These are phyloP conservation scores for Immersiporthe knoxdaviesiana DNA, from an alignment of 2,329 filamentous ascomycete species.

Conservation along the genomic window DNA sequence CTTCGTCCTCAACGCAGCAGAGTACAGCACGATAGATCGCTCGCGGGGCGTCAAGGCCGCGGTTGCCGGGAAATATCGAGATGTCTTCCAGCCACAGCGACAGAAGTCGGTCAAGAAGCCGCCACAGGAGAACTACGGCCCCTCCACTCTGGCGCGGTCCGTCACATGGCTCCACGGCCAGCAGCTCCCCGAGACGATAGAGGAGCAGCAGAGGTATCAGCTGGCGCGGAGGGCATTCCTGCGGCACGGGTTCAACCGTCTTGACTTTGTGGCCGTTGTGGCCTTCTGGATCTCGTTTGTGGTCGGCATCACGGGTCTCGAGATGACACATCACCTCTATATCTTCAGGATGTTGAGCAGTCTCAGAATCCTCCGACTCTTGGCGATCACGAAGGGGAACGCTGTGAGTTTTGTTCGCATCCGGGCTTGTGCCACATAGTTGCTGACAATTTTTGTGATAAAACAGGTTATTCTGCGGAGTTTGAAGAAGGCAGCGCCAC, in stretches of 20 bases:
- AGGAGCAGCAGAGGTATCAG: conserved; percentile 80
- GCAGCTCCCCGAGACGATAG: conserved; percentile 63
- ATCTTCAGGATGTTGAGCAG: conserved; percentile 97
- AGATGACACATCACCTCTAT: conserved; percentile 73
- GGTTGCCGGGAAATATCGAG: conserved; percentile 74
- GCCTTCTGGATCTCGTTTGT: conserved; percentile 92
- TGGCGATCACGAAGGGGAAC: conserved; percentile 91
- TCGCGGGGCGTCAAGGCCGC: conserved; percentile 74
- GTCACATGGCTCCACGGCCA: conserved; percentile 76
- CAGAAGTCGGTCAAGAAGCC: conserved; percentile 66
- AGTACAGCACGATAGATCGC: conserved; percentile 89
- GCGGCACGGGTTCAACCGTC: conserved; percentile 90
- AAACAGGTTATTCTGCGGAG: conserved; percentile 84
- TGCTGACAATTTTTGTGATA: conserved; percentile 2
- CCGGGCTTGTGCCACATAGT: background rate
- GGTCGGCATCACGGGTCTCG: conserved; percentile 70
- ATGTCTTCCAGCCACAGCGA: conserved; percentile 80
- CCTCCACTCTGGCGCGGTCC: conserved; percentile 72
- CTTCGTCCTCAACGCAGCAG: conserved; percentile 84
- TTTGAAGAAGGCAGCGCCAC: conserved; percentile 90
- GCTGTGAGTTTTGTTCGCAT: conserved; percentile 61
- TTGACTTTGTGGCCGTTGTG: conserved; percentile 93
- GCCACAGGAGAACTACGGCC: conserved; percentile 50
- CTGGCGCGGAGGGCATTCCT: conserved; percentile 90
- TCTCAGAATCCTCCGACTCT: conserved; percentile 86